Percentiles rank a stretch among this genome's conserved stretches.
Evolutionary conservation across 1,284 basidiomycete species (phyloP).

Genomic region (Ustilago crameri): DNA sequence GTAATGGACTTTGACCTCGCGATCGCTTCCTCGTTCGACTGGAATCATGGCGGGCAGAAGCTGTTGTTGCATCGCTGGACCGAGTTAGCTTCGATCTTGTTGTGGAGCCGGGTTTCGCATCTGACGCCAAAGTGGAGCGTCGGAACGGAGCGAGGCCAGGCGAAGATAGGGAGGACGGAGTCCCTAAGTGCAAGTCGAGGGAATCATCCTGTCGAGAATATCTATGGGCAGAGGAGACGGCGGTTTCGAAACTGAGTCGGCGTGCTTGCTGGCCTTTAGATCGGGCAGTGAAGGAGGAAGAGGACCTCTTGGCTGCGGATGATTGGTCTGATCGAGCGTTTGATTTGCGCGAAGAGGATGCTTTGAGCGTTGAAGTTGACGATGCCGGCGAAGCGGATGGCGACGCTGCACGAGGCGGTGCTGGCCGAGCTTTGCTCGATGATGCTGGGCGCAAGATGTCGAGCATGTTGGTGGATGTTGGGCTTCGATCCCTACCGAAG

Average conservation of each 20-base stretch:
- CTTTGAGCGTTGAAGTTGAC: conserved; percentile 45
- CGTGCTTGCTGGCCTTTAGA: conserved; percentile 46
- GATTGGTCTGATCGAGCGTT: conserved; percentile 5
- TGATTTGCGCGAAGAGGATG: conserved; percentile 13
- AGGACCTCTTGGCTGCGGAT: conserved; percentile 11
- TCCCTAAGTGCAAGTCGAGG: conserved; percentile 4
- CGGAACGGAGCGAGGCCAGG: conserved; percentile 15
- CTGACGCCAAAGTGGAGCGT: conserved; percentile 12
- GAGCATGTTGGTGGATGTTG: conserved; percentile 22
- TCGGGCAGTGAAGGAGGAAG: conserved; percentile 16
- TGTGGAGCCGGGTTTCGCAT: neutral
- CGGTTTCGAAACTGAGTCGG: conserved; percentile 32
- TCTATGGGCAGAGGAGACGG: conserved; percentile 28
- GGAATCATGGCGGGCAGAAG: conserved; percentile 11
- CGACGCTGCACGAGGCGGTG: conserved; percentile 11
- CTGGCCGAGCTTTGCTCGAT: conserved; percentile 10
- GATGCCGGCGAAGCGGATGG: conserved; percentile 41
- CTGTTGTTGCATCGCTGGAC: conserved; percentile 1
- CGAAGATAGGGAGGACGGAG: conserved; percentile 15
- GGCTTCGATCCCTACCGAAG: no score
- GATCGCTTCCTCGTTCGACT: conserved; percentile 16
- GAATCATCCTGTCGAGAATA: conserved; percentile 1
- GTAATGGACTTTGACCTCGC: conserved; percentile 35
- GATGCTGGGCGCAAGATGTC: conserved; percentile 33
- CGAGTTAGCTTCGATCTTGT: conserved; percentile 7